Evolutionary conservation across 441 rosid genomes (phyloP), one percentile per base, ranked within the genome.

Genomic region (Erodium texanum): DNA sequence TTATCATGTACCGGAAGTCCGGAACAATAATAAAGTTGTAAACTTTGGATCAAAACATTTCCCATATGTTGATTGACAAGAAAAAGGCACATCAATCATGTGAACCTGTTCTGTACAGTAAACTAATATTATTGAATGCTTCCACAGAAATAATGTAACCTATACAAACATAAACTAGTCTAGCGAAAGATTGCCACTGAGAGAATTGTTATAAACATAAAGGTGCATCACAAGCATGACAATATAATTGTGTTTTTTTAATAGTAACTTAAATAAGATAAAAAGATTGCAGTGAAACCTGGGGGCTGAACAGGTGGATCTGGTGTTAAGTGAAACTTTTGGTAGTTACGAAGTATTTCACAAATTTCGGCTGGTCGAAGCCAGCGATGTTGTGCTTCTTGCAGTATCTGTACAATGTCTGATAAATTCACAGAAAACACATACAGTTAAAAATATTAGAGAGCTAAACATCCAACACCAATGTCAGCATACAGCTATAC

Each of bases 301-400:
- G 80, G 64, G 58, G 92, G 92, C 79, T 34, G 70, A 67, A 66
- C 32, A 16, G 87, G 90, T 32, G 89, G 79, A 50, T 78, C 78
- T 32, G 80, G 72, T 14, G 82, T 72, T 66, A 85, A 61, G 64
- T 64, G 74, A 70, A 85, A 81, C 68, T 61, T 65, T 66, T 74
- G 70, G 68, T 84, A 70, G 77, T 87, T 85, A 19, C 75, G 34
- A 34, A 87, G 79, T 68, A 87, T 82, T 76, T 85, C 78, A 71
- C 81, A 75, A 64, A 87, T 84, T 79, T 85, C 93, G 45, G 76
- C 72, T 0, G 93, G 86, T n/a, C 93, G 86, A 68, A 85, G 88
- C 93, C 93, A 87, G 24, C 93, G 87, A 50, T 80, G 77, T 43
- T 70, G 80, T 8, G 88, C 82, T 75, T 87, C 89, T 58, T 76